These are phyloP conservation scores for Zygosaccharomyces kombuchaensis DNA, from an alignment of 805 yeast species.

Conservation along the genomic window DNA sequence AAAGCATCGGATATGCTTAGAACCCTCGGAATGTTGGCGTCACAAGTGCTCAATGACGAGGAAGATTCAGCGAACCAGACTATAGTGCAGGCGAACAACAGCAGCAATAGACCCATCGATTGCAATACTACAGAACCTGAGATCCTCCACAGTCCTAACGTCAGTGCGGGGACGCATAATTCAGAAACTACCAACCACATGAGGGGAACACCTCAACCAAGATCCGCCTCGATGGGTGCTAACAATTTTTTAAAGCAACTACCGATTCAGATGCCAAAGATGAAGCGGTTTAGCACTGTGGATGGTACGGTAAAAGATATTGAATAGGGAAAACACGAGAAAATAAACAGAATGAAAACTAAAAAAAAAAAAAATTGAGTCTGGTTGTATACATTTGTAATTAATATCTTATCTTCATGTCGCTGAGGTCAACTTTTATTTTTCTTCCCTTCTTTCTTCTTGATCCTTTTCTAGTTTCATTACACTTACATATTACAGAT, in stretches of 20 bases:
- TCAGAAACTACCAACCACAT: background rate
- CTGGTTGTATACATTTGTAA: conserved; percentile 6
- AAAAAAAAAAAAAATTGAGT: conserved; percentile 2
- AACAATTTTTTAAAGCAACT: background rate
- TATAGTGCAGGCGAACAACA: conserved; percentile 9
- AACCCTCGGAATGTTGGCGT: conserved; percentile 51
- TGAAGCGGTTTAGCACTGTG: conserved; percentile 29
- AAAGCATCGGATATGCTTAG: conserved; percentile 37
- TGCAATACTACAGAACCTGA: conserved; percentile 14
- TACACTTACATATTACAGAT: conserved; percentile 16
- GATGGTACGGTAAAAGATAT: conserved; percentile 24
- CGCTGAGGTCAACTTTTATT: conserved; percentile 2
- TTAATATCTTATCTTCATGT: background rate
- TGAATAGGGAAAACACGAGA: conserved; percentile 1
- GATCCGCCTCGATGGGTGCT: conserved; percentile 6
- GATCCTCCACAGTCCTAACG: conserved; percentile 11
- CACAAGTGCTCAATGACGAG: conserved; percentile 46
- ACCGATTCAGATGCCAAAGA: conserved; percentile 22
- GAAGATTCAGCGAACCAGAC: conserved; percentile 17
- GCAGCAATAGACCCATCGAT: background rate
- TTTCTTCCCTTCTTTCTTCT: conserved; percentile 1
- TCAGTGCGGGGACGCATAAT: conserved; percentile 4
- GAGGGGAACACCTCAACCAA: conserved; percentile 2
- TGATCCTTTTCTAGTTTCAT: conserved; percentile 6
- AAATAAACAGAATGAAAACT: background rate